Base-by-base conservation (phyloP, 371 early-diverging fungal species). In the Mucor mucedo region DNA sequence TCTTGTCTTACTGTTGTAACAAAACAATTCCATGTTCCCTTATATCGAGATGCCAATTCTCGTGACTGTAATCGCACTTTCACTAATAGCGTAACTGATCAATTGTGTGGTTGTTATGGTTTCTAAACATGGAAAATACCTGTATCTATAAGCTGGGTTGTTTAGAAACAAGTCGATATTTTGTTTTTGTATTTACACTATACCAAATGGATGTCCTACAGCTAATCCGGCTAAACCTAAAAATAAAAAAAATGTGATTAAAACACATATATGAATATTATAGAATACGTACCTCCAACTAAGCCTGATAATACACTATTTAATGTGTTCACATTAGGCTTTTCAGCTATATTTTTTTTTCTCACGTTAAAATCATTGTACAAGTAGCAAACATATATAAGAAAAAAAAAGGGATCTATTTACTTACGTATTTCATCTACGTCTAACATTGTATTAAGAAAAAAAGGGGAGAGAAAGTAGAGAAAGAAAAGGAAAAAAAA, bases 151-250 rank as follows among this genome's bases (percentile, higher is more conserved):
- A n/a, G 27, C 30, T 30, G 40, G 60, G 28, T 58, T 33, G 16
- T 39, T 65, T 58, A 52, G 53, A 63, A 50, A 35, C 40, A 38
- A 2, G 10, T 6, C n/a, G 13, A 21, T 41, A 30, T 38, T 42
- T 28, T 28, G 35, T 48, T 27, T 27, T 33, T 41, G 3, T 29
- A 58, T 14, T 42, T 21, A 30, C 61, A 39, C 42, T 72, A 52
- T 82, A 86, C 85, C 88, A 78, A 86, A 87, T 55, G 88, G 88
- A 69, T 88, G 88, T 29, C 88, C 88, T 13, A 85, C 86, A 52
- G 82, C 79, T 39, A 88, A 65, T 33, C 88, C 88, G 29, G 88
- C 84, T 44, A 87, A 71, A 55, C 88, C 87, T 87, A 69, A 54
- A 48, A n/a, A 13, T 10, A 44, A 44, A 14, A n/a, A n/a, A 32